These are phyloP conservation scores for Neopestalotiopsis rosae DNA, from an alignment of 2,329 filamentous ascomycete genomes.

Conservation along the genomic window DNA sequence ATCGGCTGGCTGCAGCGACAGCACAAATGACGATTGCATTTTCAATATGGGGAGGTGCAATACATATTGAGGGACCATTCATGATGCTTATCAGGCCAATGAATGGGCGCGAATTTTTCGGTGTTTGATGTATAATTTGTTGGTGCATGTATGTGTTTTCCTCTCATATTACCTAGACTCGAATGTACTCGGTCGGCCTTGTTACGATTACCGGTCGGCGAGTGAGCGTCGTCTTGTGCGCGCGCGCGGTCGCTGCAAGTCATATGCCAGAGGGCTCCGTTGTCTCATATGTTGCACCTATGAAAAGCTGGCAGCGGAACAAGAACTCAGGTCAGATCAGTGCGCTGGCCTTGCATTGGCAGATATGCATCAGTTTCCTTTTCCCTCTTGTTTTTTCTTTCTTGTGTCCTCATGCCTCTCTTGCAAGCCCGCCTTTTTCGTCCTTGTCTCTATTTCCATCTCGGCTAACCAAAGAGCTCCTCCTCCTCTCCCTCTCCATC, in stretches of 20 bases:
- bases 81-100: not conserved
- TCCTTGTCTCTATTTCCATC: not conserved
- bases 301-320: slow-evolving; percentile 2
- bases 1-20: slow-evolving; percentile 13
- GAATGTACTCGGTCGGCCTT: not conserved
- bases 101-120: not conserved
- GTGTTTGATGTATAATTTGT: not conserved
- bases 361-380: slow-evolving; percentile 1
- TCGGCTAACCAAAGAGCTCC: not conserved
- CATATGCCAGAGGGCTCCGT: not conserved
- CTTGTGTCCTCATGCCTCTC: slow-evolving; percentile 2
- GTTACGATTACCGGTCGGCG: not conserved
- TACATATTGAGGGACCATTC: not conserved
- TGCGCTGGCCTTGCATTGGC: slow-evolving; percentile 17
- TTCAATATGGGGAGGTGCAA: not conserved
- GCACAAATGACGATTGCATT: slow-evolving; percentile 3
- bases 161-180: not conserved
- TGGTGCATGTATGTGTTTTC: not conserved
- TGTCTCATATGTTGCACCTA: not conserved
- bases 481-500: not conserved
- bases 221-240: not conserved
- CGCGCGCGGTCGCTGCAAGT: not conserved
- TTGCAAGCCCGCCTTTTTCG: not conserved
- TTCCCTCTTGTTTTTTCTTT: not conserved
- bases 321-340: not conserved